Base-by-base conservation (phyloP, 73 alveolate genomes). In the Paramecium biaurelia region DNA sequence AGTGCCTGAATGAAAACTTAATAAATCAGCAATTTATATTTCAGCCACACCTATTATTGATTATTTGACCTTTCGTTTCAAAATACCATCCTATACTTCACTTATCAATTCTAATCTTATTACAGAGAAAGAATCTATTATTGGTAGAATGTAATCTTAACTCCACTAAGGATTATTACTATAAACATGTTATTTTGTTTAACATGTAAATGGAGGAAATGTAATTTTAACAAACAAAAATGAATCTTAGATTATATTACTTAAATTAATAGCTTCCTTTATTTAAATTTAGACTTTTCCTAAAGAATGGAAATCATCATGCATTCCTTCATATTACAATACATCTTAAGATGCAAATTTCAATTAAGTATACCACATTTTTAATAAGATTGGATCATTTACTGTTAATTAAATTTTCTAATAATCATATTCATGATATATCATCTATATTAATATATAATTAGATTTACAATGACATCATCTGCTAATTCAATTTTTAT, bases 171-270 rank as follows among this genome's bases (percentile, higher is more conserved):
- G 90, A 24, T 79, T 79, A 23, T 79, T 41, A 42, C 63, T 79
- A 42, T 43, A 79, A 4, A 79, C 90, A 79, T 79, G 90, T 14
- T 79, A 45, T 47, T 79, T 79, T 1, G 90, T 79, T 47, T 79
- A 47, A 45, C 90, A 79, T 4, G 45, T 24, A 24, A 79, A 79
- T 7, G 90, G 90, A 9, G 45, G 45, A 41, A 79, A 43, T n/a
- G 30, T 15, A 20, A 79, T 45, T 11, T 34, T 79, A 21, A 79
- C 56, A 41, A 79, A 45, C 24, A 79, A 34, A 79, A 79, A 79
- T 8, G 90, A 79, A 21, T 79, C 90, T 43, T 79, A 47, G 10
- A 79, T 79, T 3, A 79, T 23, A 47, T 79, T 79, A 14, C n/a
- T 1, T 9, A 79, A n/a, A 43, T 79, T 79, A n/a, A 38, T 9